Base-by-base conservation (phyloP, 257 asterid genomes). In the Linderniella brevidens region DNA sequence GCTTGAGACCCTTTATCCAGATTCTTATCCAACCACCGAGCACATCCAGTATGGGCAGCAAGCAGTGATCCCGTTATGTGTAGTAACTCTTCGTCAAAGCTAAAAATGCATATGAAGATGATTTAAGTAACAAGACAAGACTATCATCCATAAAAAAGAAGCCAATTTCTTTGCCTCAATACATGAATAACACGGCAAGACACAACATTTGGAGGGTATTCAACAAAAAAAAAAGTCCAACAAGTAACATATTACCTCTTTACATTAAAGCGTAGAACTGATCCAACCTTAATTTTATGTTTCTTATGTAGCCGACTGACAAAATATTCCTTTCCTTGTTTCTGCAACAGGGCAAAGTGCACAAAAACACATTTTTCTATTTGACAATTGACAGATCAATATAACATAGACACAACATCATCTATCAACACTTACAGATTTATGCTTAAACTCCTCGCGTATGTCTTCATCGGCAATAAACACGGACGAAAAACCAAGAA, bases 401-500 rank as follows among this genome's bases (percentile, higher is more conserved):
- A 53, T 41, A 56, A 51, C 41, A 35, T 15, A 8, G 18, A 32
- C 17, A 55, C 43, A 16, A 15, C 19, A 58, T 36, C 50, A 58
- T 13, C 20, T 54, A 53, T 40, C 52, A 48, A 35, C 3, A 64
- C 68, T 68, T 69, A 79, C 93, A 66, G 37, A n/a, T 70, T 69
- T 77, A 61, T 66, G 71, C 68, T 66, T 68, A 55, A 80, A 78
- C 41, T 88, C 82, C 4, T 64, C 68, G 11, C 84, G 77, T 41
- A 88, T 67, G 61, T 84, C 87, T 47, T 68, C 85, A 41, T 66
- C 80, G 13, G 67, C 63, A 12, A 88, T 72, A 56, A 60, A 58
- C 56, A 65, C 90, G 8, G 90, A 66, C 7, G 87, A 67, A 64
- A 84, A 84, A 8, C 94, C 94, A 59, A 84, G 95, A 64, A 84